Base-by-base conservation (phyloP, 768 basidiomycete genomes). In the Amanita fuliginea region DNA sequence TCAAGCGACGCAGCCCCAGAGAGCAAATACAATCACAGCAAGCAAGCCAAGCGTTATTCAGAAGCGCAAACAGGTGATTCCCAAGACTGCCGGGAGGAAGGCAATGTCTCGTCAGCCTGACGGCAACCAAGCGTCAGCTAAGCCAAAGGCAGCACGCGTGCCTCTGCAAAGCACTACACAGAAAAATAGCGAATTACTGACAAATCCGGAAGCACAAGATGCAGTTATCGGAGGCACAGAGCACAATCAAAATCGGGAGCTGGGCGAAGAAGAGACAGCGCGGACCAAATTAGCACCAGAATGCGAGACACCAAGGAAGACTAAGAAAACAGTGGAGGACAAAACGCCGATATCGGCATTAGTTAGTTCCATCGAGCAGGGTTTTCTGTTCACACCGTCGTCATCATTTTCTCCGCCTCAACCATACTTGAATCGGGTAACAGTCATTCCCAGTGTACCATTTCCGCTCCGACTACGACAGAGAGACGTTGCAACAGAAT, bases 261-360 rank as follows among this genome's bases (percentile, higher is more conserved):
- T 22, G n/a, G 21, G 19, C 4, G 34, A 21, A 28, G 39, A 32
- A 37, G 39, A 10, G 14, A 13, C 40, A 14, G 16, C 19, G 6
- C 19, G 4, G 7, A 32, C 28, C 30, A 21, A 30, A 14, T 36
- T 8, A 16, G 26, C 18, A 5, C 18, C 39, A n/a, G 32, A 41
- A 19, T 21, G 11, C 10, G 30, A 41, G 19, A 48, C 47, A 21
- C 49, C 49, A 26, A 45, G n/a, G 49, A 45, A 44, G 42, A 14
- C 19, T 13, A 42, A 16, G 18, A 36, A 4, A 33, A 21, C 14
- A 14, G 13, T 9, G 6, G n/a, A 36, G 14, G n/a, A 26, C 30
- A 76, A 70, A 53, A 85, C 83, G 26, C 83, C 83, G 2, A 86
- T 86, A 42, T 83, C 83, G 6, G 67, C 76, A 7, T 71, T 86